Evolutionary conservation across 2,329 filamentous ascomycete species (phyloP).

Genomic region (Sporothrix mexicana): DNA sequence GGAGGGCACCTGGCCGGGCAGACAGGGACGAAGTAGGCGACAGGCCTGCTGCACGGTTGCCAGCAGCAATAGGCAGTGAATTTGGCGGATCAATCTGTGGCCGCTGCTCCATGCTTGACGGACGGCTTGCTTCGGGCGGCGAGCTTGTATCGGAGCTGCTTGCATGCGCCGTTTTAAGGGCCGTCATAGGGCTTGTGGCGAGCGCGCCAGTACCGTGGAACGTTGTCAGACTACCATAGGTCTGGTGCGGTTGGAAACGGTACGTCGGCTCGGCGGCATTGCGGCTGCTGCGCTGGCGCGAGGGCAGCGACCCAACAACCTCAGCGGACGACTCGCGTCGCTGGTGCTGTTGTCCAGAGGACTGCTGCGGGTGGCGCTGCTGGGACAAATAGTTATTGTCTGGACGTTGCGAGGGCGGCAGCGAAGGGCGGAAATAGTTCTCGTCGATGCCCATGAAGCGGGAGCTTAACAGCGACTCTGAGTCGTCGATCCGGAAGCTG

Average conservation of each 20-base stretch:
- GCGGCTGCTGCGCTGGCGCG: conserved; percentile 59
- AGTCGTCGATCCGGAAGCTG: conserved; percentile 89
- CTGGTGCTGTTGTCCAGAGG: conserved; percentile 33
- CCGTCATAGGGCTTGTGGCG: conserved; percentile 86
- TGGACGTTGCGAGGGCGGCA: conserved; percentile 58
- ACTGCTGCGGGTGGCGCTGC: conserved; percentile 21
- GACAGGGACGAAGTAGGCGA: conserved; percentile 38
- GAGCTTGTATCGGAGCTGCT: conserved; percentile 68
- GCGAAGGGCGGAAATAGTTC: conserved; percentile 80
- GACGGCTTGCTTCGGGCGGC: conserved; percentile 56
- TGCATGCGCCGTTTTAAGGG: conserved; percentile 71
- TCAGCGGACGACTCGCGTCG: conserved; percentile 54
- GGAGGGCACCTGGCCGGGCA: conserved; percentile 46
- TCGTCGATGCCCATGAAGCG: conserved; percentile 92
- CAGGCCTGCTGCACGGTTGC: neutral
- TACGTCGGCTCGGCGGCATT: conserved; percentile 58
- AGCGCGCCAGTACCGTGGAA: conserved; percentile 80
- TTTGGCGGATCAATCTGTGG: conserved; percentile 50
- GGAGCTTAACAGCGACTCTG: conserved; percentile 87
- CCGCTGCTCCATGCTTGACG: conserved; percentile 51
- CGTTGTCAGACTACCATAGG: conserved; percentile 88
- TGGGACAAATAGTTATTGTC: conserved; percentile 39
- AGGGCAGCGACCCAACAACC: conserved; percentile 73
- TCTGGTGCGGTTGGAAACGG: conserved; percentile 58
- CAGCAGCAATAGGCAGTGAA: conserved; percentile 59